Evolutionary conservation across 2,329 filamentous ascomycete genomes (phyloP).

Genomic region (Sclerotinia borealis): DNA sequence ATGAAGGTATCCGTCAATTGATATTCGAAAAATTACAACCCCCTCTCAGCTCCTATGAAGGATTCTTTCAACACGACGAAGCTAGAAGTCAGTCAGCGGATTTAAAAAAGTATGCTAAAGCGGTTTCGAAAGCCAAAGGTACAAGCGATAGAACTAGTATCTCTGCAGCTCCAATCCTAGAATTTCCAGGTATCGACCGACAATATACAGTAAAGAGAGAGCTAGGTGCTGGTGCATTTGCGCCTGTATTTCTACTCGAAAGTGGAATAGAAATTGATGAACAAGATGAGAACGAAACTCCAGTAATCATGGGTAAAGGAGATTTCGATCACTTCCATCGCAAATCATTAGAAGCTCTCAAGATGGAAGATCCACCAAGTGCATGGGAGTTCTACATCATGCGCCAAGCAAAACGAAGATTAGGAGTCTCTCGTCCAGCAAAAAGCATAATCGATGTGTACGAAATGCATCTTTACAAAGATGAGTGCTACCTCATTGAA

Average conservation of each 20-base stretch:
- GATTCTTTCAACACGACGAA: conserved; percentile 69
- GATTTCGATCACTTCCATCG: conserved; percentile 47
- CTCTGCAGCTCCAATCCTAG: conserved; percentile 55
- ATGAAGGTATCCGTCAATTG: conserved; percentile 63
- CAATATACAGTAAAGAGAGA: conserved; percentile 77
- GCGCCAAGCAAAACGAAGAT: conserved; percentile 68
- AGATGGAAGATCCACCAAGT: conserved; percentile 85
- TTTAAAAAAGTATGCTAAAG: conserved; percentile 76
- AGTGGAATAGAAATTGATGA: conserved; percentile 50
- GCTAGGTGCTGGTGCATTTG: conserved; percentile 88
- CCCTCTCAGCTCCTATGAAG: conserved; percentile 65
- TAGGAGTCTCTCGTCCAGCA: conserved; percentile 66
- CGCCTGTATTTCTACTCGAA: conserved; percentile 88
- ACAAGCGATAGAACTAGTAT: conserved; percentile 51
- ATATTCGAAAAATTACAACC: conserved; percentile 73
- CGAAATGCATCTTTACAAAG: conserved; percentile 84
- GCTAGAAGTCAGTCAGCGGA: conserved; percentile 63
- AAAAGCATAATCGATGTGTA: conserved; percentile 78
- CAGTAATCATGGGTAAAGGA: conserved; percentile 54
- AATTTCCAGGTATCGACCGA: conserved; percentile 58
- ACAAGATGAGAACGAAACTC: conserved; percentile 40
- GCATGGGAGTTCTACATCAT: conserved; percentile 98
- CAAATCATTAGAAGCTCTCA: conserved; percentile 72
- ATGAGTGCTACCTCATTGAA: conserved; percentile 85
- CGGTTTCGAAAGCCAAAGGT: conserved; percentile 38